Base-by-base conservation (phyloP, 2,329 filamentous ascomycete species). In the Scedosporium aurantiacum region DNA sequence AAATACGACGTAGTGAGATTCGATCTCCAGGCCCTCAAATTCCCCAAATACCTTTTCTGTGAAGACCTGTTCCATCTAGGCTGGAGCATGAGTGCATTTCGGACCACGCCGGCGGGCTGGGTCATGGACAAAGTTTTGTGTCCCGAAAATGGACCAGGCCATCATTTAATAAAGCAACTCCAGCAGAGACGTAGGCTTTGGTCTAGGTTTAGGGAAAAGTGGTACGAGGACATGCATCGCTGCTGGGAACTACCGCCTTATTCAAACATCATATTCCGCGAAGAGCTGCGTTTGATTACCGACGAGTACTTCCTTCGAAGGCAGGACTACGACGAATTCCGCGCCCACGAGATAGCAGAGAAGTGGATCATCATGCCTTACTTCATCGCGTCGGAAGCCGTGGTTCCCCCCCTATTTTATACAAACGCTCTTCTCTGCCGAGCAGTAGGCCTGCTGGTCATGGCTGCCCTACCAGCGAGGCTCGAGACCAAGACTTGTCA, bases 191-290 rank as follows among this genome's bases (percentile, higher is more conserved):
- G 57, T 27, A 25, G 28, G 21, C 37, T 47, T 2, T 62, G 58
- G 25, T 14, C 16, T 12, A 28, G 2, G 27, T 25, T 55, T 10
- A 59, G 64, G 3, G 61, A 62, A 10, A 62, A 62, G 63, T 60
- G 58, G 58, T 60, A 60, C 27, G 14, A 6, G 3, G 43, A 40
- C 4, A 52, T 60, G 40, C 23, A 54, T 23, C 14, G 40, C 43
- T 6, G 21, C 43, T 60, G 58, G 58, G 8, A 54, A 2, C 21
- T n/a, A n/a, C 40, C 47, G 2, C 45, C 58, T 6, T 50, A 60
- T 18, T 47, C 58, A 8, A 54, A 60, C 16, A 23, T 60, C 27
- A 27, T 52, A 8, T 60, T 60, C 45, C 43, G 58, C 27, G 58
- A 60, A 47, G 58, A 60, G 23, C 27, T 60, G 5, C 58, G 45